Evolutionary conservation across 176 grass and related monocot genomes (phyloP).

Genomic region (Carex pumila): DNA sequence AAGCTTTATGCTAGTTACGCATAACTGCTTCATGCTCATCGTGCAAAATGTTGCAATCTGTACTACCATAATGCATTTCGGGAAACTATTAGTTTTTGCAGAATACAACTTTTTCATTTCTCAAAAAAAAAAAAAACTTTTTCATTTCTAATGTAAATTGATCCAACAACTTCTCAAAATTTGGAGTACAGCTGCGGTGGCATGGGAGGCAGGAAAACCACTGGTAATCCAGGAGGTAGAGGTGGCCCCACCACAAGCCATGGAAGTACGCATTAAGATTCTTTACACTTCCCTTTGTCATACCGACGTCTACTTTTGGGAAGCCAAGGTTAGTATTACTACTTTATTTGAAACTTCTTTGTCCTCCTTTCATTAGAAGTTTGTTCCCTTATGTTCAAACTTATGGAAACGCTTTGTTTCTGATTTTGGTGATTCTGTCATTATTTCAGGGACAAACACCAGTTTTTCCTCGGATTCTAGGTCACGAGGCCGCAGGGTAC

Average conservation of each 20-base stretch:
- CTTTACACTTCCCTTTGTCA: slow-evolving; percentile 76
- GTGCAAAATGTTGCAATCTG: too few species aligned
- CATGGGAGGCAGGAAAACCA: slow-evolving; percentile 83
- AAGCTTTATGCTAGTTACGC: too few species aligned
- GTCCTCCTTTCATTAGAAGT: background rate
- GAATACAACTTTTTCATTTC: too few species aligned
- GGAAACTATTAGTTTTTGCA: too few species aligned
- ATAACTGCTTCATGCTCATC: too few species aligned
- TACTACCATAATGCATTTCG: too few species aligned
- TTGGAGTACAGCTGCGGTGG: slow-evolving; percentile 49
- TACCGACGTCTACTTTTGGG: slow-evolving; percentile 92
- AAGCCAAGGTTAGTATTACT: slow-evolving; percentile 54
- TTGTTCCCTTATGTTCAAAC: background rate
- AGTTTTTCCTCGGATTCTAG: slow-evolving; percentile 76
- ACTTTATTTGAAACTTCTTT: background rate
- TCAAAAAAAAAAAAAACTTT: too few species aligned
- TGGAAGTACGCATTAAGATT: slow-evolving; percentile 77
- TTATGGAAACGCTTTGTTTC: background rate
- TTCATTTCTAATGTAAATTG: background rate
- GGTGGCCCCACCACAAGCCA: slow-evolving; percentile 68
- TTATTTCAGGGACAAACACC: slow-evolving; percentile 60
- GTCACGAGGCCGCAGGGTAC: slow-evolving; percentile 87
- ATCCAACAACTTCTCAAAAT: background rate
- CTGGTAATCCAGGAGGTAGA: slow-evolving; percentile 69
- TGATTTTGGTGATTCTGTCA: slow-evolving; percentile 24